These are phyloP conservation scores for Fraxinus velutina DNA, from an alignment of 305 asterid species.

Conservation along the genomic window DNA sequence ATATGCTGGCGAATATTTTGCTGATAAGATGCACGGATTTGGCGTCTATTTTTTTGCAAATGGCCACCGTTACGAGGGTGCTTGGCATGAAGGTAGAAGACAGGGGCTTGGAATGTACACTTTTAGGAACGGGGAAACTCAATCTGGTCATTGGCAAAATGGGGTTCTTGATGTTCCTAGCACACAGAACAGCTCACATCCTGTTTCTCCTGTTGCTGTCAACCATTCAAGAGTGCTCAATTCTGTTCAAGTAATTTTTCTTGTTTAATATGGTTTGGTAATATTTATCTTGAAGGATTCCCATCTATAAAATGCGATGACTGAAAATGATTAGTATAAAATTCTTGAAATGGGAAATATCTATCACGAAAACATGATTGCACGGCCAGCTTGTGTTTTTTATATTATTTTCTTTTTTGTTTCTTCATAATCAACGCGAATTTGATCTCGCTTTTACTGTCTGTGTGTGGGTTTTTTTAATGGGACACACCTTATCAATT, in stretches of 20 bases:
- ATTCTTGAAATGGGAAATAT: neutral
- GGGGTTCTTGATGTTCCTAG: slow-evolving; percentile 80
- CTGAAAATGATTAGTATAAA: neutral
- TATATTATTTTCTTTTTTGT: neutral
- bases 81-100: slow-evolving; percentile 91
- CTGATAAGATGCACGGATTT: slow-evolving; percentile 91
- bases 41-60: slow-evolving; percentile 79
- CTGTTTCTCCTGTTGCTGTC: slow-evolving; percentile 78
- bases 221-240: slow-evolving; percentile 85
- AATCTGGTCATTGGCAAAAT: slow-evolving; percentile 86
- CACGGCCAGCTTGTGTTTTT: neutral
- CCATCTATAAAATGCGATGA: neutral
- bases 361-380: neutral
- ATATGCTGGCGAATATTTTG: slow-evolving; percentile 87
- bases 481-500: neutral
- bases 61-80: slow-evolving; percentile 87
- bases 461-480: neutral
- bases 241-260: slow-evolving; percentile 62
- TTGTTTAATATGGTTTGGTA: neutral
- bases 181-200: slow-evolving; percentile 57
- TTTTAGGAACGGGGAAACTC: slow-evolving; percentile 79
- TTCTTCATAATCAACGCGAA: neutral
- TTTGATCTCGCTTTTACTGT: neutral
- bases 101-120: slow-evolving; percentile 90
- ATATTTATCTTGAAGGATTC: neutral